Conservation (phyloP, 805 yeast genomes). For the Candida hungchunana region DNA sequence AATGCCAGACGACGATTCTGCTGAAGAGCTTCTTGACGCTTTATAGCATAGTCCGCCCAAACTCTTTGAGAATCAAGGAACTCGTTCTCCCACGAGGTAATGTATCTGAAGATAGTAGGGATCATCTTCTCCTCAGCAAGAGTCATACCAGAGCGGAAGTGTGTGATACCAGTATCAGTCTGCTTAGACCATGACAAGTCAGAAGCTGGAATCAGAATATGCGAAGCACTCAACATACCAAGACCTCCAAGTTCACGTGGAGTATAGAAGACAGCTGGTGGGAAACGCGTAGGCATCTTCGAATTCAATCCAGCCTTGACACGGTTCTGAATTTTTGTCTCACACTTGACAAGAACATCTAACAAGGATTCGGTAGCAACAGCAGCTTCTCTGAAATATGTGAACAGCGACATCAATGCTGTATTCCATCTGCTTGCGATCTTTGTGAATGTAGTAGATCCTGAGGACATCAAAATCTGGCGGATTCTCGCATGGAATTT, state of each 20-base stretch:
- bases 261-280: conserved; percentile 97
- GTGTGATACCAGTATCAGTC: conserved; percentile 91
- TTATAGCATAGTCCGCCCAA: conserved; percentile 95
- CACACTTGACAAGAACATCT: conserved; percentile 83
- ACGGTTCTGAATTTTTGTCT: conserved; percentile 88
- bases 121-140: conserved; percentile 75
- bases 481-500: conserved; percentile 79
- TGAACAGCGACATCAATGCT: conserved; percentile 76
- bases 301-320: conserved; percentile 94
- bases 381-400: conserved; percentile 92
- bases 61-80: conserved; percentile 91
- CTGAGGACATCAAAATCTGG: conserved; percentile 91
- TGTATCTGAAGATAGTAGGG: conserved; percentile 90
- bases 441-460: conserved; percentile 91
- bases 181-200: conserved; percentile 89
- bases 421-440: conserved; percentile 96
- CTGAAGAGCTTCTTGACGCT: conserved; percentile 79
- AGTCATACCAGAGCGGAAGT: conserved; percentile 90
- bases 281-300: conserved; percentile 97
- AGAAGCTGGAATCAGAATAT: conserved; percentile 88
- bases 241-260: conserved; percentile 97
- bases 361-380: conserved; percentile 74
- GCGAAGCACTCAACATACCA: conserved; percentile 97
- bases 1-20: conserved; percentile 82
- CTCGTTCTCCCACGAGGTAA: conserved; percentile 96